phyloP scores from a whole-genome alignment of 2,329 filamentous ascomycete genomes.

The Furcasterigmium furcatum region DNA sequence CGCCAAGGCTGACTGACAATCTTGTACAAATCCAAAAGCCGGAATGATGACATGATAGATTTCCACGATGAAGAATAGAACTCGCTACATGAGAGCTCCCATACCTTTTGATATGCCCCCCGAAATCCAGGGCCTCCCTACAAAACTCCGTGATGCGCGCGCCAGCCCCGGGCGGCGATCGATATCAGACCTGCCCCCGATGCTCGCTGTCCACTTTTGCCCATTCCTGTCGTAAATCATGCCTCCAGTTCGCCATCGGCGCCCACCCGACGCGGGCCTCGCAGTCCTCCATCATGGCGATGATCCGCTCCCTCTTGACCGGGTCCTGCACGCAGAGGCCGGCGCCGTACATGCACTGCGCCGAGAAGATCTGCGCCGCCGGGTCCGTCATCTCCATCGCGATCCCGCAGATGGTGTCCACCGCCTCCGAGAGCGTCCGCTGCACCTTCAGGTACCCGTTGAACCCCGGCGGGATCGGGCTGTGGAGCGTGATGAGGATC shows the following conservation, averaged over 20 bases:
- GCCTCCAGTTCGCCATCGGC: slow-evolving; percentile 27
- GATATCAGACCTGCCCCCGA: neutral
- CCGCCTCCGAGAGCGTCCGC: slow-evolving; percentile 14
- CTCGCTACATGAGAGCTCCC: too few relatives aligned
- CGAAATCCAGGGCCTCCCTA: too few relatives aligned
- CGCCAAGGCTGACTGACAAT: too few relatives aligned
- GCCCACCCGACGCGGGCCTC: slow-evolving; percentile 32
- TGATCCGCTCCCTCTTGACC: slow-evolving; percentile 28
- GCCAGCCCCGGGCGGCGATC: too few relatives aligned
- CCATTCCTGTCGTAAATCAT: slow-evolving; percentile 27
- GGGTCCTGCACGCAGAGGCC: slow-evolving; percentile 35
- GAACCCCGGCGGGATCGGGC: slow-evolving; percentile 20
- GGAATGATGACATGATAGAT: too few relatives aligned
- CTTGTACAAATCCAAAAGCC: too few relatives aligned
- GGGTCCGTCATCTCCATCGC: slow-evolving; percentile 38
- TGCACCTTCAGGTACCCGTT: slow-evolving; percentile 37
- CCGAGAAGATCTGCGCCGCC: slow-evolving; percentile 36
- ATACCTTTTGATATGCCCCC: too few relatives aligned
- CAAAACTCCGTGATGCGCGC: too few relatives aligned
- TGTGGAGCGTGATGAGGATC: slow-evolving; percentile 37
- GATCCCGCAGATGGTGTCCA: slow-evolving; percentile 41
- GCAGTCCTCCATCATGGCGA: slow-evolving; percentile 30
- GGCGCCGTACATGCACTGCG: slow-evolving; percentile 39
- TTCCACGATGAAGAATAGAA: too few relatives aligned
- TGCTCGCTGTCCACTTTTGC: slow-evolving; percentile 13